phyloP scores from a whole-genome alignment of 2,329 filamentous ascomycete genomes.

The Talaromyces atroroseus region DNA sequence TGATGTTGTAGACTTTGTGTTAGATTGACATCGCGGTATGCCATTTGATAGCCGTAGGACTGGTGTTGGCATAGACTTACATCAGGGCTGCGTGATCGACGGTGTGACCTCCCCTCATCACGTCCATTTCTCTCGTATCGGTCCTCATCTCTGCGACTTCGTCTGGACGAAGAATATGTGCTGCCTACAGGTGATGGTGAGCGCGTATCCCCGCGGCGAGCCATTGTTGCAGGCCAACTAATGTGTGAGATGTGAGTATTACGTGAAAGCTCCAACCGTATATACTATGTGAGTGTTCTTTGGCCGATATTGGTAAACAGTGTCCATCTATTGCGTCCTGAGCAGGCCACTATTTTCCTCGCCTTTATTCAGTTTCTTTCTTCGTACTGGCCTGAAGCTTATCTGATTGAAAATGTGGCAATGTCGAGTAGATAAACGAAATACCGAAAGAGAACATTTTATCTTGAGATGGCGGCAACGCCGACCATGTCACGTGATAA shows the following conservation, averaged over 20 bases:
- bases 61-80: constrained; percentile 28
- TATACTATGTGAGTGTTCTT: constrained; percentile 1
- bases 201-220: constrained; percentile 61
- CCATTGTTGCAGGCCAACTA: constrained; percentile 52
- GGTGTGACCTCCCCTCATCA: constrained; percentile 46
- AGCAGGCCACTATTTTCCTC: not conserved
- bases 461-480: not conserved
- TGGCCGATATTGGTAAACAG: not conserved
- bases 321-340: not conserved
- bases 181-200: constrained; percentile 94
- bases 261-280: constrained; percentile 30
- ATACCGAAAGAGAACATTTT: not conserved
- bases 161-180: constrained; percentile 67
- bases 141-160: constrained; percentile 50
- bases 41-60: not conserved
- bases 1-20: constrained; percentile 46
- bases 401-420: not conserved
- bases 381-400: not conserved
- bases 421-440: not conserved
- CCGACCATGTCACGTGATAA: not conserved
- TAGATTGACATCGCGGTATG: not conserved
- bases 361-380: not conserved
- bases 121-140: constrained; percentile 48
- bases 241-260: constrained; percentile 41
- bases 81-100: constrained; percentile 45